phyloP scores from a whole-genome alignment of 805 yeast species.

The Ogataea ganodermae region DNA sequence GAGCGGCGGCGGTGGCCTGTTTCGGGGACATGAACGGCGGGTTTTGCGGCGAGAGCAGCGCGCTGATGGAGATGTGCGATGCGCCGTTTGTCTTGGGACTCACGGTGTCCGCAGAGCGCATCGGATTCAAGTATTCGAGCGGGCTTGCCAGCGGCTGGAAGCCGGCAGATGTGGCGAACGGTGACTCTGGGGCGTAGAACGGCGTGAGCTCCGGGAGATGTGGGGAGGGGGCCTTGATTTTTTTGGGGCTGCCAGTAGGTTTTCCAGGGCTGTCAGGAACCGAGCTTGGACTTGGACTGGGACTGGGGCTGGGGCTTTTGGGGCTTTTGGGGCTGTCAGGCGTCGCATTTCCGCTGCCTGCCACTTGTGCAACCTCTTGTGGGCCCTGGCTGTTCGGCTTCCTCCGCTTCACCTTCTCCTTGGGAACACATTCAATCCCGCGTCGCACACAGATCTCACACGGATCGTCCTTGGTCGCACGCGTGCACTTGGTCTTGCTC shows the following conservation, averaged over 20 bases:
- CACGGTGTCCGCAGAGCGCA: neutral
- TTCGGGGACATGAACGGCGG: neutral
- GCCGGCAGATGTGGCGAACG: slow-evolving; percentile 1
- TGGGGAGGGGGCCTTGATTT: too few relatives aligned
- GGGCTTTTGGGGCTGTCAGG: neutral
- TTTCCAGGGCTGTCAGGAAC: too few relatives aligned
- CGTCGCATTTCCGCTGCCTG: neutral
- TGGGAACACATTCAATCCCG: slow-evolving; percentile 7
- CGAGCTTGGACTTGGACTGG: too few relatives aligned
- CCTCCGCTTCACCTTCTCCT: neutral
- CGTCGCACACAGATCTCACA: slow-evolving; percentile 9
- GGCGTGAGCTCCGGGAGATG: slow-evolving; percentile 7
- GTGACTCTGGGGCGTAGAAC: slow-evolving; percentile 5
- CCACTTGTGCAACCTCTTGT: neutral
- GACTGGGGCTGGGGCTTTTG: neutral
- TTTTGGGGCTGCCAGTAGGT: too few relatives aligned
- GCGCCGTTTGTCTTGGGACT: neutral
- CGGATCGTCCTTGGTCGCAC: neutral
- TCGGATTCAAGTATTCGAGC: slow-evolving; percentile 4
- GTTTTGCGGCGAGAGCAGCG: slow-evolving; percentile 4
- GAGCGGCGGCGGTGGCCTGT: neutral
- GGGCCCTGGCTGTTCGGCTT: neutral
- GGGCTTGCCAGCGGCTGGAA: too few relatives aligned
- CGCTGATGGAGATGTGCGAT: slow-evolving; percentile 10
- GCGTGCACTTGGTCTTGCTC: slow-evolving; percentile 9